Evolutionary conservation across 352 stramenopile species (phyloP), one percentile per base, ranked within the genome.

Genomic region (Globisporangium paroecandrum): DNA sequence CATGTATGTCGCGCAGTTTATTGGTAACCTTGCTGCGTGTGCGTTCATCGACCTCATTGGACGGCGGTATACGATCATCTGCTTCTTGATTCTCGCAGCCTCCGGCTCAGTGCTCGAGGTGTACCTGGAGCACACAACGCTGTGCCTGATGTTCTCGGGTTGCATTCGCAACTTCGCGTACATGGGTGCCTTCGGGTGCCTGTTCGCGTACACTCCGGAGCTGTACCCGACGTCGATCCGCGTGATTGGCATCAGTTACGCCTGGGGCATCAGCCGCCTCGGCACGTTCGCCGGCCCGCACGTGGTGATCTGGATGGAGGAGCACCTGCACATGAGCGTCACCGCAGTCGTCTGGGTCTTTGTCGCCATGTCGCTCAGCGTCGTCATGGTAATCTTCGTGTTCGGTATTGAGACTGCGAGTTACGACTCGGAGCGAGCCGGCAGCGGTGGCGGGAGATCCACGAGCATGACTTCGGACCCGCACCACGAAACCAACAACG

Each of bases 141-240:
- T 25, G 43, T 13, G n/a, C 4, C 20, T 58, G 49, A 18, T 65
- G 36, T 18, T 65, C 60, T 41, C 29, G 1, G 60, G 66, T 53
- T 43, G 36, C 10, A 43, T 43, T 12, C 36, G 36, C 36, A 43
- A 43, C 36, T 43, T 60, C 25, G 55, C 55, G 27, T 74, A 65
- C 49, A 74, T 65, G 60, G 70, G 70, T 13, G 65, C 66, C 5
- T 73, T 66, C 58, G 66, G 70, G 4, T 58, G 53, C 2, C 36
- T 75, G 46, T 73, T 70, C 24, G 70, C 70, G 53, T 75, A 73
- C 66, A 75, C 70, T 12, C 70, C 70, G 6, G 70, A 75, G 36
- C 63, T 70, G 46, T 75, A 75, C 60, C 66, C 70, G 27, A 73
- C 66, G 6, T 34, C 29, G 7, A 70, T 75, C 34, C 65, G 70